Evolutionary conservation across 441 rosid species (phyloP), one percentile per base, ranked within the genome.

Genomic region (Lepidium campestre): DNA sequence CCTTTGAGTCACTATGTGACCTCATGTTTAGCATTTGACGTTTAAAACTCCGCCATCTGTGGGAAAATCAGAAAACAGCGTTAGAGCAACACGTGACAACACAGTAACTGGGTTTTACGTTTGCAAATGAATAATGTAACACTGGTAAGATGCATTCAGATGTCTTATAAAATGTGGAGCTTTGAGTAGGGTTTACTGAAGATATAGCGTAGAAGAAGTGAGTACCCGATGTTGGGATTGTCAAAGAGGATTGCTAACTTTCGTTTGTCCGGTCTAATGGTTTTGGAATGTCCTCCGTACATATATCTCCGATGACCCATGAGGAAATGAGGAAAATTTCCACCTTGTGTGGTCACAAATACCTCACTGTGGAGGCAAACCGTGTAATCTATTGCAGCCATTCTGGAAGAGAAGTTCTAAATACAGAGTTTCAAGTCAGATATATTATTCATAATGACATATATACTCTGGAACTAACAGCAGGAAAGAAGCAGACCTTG

Each of bases 321-420:
- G 74, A 96, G 86, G 78, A 95, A 88, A 84, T 95, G 99, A 72
- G 98, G 99, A 67, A 95, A 95, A 72, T 95, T 95, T 59, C 99
- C 99, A 65, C 98, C 99, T 80, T 95, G 99, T 57, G 99, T 95
- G n/a, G 99, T 95, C 76, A 95, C 99, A 83, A 95, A 95, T 37
- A 88, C 99, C 79, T 95, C 99, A 75, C 99, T 96, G 77, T 96
- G 97, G 76, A 96, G 99, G 79, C 99, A 96, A 55, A 92, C 96
- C 11, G 98, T 92, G 78, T 96, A 96, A 78, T 96, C 99, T 83
- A 96, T 89, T 0, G 99, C 99, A 63, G 99, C 99, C 98, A 92
- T 96, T 84, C 99, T 89, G 29, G 99, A 92, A 69, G 99, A 96
- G 72, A 72, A 96, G 81, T 96, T 96, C 99, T 96, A 80, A 57